These are phyloP conservation scores for Physcomitrium patens DNA, from an alignment of 225 moss, liverwort and hornwort genomes.

Conservation along the genomic window DNA sequence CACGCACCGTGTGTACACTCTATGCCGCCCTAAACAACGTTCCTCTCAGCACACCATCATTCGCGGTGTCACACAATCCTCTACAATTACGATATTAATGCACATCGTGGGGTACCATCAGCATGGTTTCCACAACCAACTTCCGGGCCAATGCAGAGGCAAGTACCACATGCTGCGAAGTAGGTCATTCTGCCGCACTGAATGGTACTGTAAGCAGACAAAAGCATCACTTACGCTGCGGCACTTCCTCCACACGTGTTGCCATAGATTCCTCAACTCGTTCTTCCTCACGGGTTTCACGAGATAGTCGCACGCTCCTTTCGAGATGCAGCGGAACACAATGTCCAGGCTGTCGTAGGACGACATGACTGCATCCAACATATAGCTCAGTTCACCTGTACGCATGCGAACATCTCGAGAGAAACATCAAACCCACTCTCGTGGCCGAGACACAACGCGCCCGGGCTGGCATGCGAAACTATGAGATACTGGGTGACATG, in stretches of 20 bases:
- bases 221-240: conserved; percentile 68
- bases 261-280: conserved; percentile 91
- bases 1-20: background rate
- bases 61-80: background rate
- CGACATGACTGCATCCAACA: conserved; percentile 85
- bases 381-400: conserved; percentile 5
- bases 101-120: too few species aligned
- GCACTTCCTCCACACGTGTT: conserved; percentile 91
- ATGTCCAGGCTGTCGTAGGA: conserved; percentile 94
- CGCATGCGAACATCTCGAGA: background rate
- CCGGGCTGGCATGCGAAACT: background rate
- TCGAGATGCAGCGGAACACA: conserved; percentile 85
- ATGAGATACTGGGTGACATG: background rate
- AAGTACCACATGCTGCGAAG: background rate
- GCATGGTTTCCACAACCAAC: background rate
- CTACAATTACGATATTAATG: too few species aligned
- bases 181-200: too few species aligned
- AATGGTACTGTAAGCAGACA: background rate
- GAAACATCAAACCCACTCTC: background rate
- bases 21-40: background rate
- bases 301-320: conserved; percentile 91
- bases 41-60: too few species aligned
- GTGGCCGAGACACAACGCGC: background rate
- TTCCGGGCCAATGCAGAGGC: background rate
- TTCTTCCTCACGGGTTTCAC: conserved; percentile 97